These are phyloP conservation scores for Pisolithus microcarpus DNA, from an alignment of 768 basidiomycete species.

Conservation along the genomic window DNA sequence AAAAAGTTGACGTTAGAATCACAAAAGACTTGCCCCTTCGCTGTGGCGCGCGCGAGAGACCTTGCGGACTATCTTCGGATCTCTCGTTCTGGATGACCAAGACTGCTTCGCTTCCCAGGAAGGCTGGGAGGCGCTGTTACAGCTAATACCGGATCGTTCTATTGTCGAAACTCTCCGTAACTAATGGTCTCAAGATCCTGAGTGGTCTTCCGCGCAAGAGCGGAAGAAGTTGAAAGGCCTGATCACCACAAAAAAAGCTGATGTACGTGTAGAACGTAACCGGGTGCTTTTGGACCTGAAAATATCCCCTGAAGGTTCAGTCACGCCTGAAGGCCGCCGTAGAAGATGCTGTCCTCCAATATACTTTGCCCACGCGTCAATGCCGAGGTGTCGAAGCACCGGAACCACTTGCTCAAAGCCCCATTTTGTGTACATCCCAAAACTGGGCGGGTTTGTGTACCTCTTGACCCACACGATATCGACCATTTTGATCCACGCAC, in stretches of 20 bases:
- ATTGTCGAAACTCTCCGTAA: constrained; percentile 42
- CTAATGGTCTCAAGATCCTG: constrained; percentile 52
- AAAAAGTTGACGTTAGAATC: constrained; percentile 69
- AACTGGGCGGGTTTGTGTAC: too few species aligned
- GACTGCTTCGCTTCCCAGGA: constrained; percentile 67
- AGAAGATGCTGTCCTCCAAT: constrained; percentile 87
- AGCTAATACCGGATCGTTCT: constrained; percentile 61
- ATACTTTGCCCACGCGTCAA: constrained; percentile 95
- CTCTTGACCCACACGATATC: too few species aligned
- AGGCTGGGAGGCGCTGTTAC: constrained; percentile 68
- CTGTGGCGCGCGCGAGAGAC: constrained; percentile 49
- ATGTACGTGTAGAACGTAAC: constrained; percentile 27
- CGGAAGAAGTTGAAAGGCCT: constrained; percentile 59
- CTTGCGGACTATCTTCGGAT: constrained; percentile 51
- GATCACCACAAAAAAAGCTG: constrained; percentile 23
- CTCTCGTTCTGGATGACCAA: constrained; percentile 74
- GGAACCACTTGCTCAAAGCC: too few species aligned
- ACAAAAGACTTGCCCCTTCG: constrained; percentile 54
- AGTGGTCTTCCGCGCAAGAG: constrained; percentile 56
- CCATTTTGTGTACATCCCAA: too few species aligned
- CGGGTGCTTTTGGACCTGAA: not conserved
- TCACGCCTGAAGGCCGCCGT: constrained; percentile 41
- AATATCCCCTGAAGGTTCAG: constrained; percentile 2
- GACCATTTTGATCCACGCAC: too few species aligned
- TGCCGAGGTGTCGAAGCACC: constrained; percentile 96